Conservation (phyloP, 2,329 filamentous ascomycete genomes). For the Emergomyces africanus region DNA sequence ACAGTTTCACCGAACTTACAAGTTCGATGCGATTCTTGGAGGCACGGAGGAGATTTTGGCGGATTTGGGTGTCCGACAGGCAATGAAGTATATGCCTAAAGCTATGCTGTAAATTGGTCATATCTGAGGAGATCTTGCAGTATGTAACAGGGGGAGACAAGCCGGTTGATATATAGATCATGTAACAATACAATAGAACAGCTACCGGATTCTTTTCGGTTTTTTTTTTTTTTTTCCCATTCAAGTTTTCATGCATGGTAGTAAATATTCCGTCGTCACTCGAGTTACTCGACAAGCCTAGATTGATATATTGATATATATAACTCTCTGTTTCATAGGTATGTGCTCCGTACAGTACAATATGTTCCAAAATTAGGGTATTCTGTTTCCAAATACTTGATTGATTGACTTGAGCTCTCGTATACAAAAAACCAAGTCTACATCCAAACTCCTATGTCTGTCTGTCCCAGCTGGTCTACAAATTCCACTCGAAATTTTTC, state of each 20-base stretch:
- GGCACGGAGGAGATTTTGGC: slow-evolving; percentile 73
- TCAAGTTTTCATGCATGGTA: too few relatives aligned
- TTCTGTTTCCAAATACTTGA: too few relatives aligned
- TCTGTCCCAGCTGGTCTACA: too few relatives aligned
- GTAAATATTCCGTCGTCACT: too few relatives aligned
- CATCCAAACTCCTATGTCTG: too few relatives aligned
- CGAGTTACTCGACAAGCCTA: too few relatives aligned
- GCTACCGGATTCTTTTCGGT: too few relatives aligned
- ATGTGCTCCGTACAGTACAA: not conserved
- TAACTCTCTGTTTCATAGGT: not conserved
- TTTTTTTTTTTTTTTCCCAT: not conserved
- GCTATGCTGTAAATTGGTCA: slow-evolving; percentile 52
- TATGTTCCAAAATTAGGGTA: too few relatives aligned
- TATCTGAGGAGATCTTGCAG: not conserved
- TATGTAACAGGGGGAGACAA: not conserved
- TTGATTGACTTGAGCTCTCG: too few relatives aligned
- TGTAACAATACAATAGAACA: not conserved
- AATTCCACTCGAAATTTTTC: too few relatives aligned
- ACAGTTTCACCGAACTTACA: slow-evolving; percentile 74
- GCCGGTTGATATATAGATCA: not conserved
- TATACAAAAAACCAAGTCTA: too few relatives aligned
- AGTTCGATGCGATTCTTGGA: slow-evolving; percentile 66
- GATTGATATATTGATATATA: too few relatives aligned
- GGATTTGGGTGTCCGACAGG: slow-evolving; percentile 71
- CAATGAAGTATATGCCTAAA: slow-evolving; percentile 74